Evolutionary conservation across 129 eudicot species (phyloP).

Genomic region (Deinandra increscens): DNA sequence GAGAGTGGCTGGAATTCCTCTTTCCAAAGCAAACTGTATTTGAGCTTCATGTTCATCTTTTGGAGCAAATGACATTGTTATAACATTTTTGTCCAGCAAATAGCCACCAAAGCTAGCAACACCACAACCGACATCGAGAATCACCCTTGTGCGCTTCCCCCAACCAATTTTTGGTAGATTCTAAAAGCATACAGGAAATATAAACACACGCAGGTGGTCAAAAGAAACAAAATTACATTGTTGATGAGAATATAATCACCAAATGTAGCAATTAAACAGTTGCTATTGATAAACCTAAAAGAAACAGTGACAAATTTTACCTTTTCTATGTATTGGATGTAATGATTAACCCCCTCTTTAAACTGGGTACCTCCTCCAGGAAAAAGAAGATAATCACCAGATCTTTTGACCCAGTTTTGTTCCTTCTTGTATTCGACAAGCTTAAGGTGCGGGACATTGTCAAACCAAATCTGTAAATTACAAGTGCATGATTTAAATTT

Average conservation of each 20-base stretch:
- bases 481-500: background rate
- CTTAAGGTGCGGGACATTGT: conserved; percentile 96
- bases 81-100: conserved; percentile 80
- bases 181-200: conserved; percentile 34
- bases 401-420: conserved; percentile 79
- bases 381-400: conserved; percentile 70
- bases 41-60: conserved; percentile 99
- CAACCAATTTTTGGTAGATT: conserved; percentile 77
- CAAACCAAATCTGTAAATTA: conserved; percentile 73
- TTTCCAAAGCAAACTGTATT: conserved; percentile 94
- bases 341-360: conserved; percentile 74
- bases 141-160: conserved; percentile 88
- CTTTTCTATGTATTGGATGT: conserved; percentile 70
- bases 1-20: conserved; percentile 97
- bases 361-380: conserved; percentile 99
- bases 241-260: background rate
- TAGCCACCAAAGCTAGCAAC: conserved; percentile 99
- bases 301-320: conserved; percentile 26
- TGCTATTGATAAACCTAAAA: background rate
- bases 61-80: conserved; percentile 98
- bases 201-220: conserved; percentile 11
- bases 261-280: background rate
- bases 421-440: conserved; percentile 94
- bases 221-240: background rate
- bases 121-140: conserved; percentile 98